A percentile compares a stretch with the other conserved stretches of the same genome.
These are phyloP conservation scores for Eleusine coracana DNA, from an alignment of 176 grass and related monocot species.

Conservation along the genomic window DNA sequence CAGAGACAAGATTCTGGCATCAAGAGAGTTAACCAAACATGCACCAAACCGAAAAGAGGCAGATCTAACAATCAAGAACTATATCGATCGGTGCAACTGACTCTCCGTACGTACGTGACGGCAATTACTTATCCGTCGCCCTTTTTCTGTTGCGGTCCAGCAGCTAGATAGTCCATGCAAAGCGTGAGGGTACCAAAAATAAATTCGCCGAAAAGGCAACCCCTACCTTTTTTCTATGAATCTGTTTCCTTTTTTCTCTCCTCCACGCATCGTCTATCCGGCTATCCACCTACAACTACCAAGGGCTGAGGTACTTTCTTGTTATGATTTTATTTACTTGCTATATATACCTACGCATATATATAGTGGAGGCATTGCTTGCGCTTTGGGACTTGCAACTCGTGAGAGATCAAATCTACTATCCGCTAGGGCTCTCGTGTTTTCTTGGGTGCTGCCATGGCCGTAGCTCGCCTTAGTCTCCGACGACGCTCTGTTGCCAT, in stretches of 20 bases:
- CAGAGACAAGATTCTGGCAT: not conserved
- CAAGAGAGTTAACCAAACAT: constrained; percentile 5
- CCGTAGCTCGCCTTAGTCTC: constrained; percentile 22
- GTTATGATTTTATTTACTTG: not conserved
- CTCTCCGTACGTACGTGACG: constrained; percentile 6
- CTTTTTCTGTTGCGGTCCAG: constrained; percentile 5
- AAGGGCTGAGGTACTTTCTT: not conserved
- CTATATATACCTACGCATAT: not conserved
- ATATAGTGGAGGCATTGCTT: not conserved
- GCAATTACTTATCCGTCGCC: not conserved
- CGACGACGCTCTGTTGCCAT: not conserved
- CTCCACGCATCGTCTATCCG: constrained; percentile 12
- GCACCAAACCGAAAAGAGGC: constrained; percentile 7
- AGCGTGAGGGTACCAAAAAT: constrained; percentile 10
- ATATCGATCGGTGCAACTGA: constrained; percentile 9
- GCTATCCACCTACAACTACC: constrained; percentile 8
- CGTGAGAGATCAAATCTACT: not conserved
- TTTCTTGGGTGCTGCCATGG: not conserved
- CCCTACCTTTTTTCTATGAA: not conserved
- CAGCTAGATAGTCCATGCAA: constrained; percentile 36
- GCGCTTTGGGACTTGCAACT: not conserved
- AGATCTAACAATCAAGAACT: not conserved
- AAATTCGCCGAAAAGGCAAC: constrained; percentile 41
- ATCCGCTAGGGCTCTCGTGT: not conserved
- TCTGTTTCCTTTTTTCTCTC: not conserved